Conservation (phyloP, 164 flowering plant species). For the Nymphaea colorata region DNA sequence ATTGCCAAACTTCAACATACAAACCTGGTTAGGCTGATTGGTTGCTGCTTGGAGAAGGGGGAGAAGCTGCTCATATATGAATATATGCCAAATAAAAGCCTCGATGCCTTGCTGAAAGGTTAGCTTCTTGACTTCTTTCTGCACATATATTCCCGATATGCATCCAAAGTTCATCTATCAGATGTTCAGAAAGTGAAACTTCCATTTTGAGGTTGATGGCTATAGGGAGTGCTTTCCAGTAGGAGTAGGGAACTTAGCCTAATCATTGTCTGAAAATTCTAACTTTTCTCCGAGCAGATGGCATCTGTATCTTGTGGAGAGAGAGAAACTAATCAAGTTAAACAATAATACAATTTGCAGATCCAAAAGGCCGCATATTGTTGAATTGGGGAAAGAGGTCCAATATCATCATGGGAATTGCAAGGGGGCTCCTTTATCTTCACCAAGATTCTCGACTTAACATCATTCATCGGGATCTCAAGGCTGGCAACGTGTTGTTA, state of each 20-base stretch:
- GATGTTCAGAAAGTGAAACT: too few relatives aligned
- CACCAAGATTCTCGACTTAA: neutral
- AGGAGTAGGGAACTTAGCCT: too few relatives aligned
- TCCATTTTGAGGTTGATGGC: too few relatives aligned
- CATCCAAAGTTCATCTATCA: too few relatives aligned
- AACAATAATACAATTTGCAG: neutral
- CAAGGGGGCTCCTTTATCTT: neutral
- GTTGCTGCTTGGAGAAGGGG: slow-evolving; percentile 5
- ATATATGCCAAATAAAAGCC: slow-evolving; percentile 9
- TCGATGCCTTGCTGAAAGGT: slow-evolving; percentile 1
- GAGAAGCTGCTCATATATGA: slow-evolving; percentile 7
- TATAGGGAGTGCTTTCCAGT: too few relatives aligned
- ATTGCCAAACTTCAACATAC: slow-evolving; percentile 9
- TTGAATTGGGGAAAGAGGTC: neutral
- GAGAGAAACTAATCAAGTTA: neutral
- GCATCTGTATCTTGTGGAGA: too few relatives aligned
- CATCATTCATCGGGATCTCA: neutral
- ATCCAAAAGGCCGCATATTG: neutral
- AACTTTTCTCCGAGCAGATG: too few relatives aligned
- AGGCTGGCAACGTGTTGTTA: neutral
- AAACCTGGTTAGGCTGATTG: slow-evolving; percentile 7
- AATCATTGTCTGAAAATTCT: too few relatives aligned
- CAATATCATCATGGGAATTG: neutral
- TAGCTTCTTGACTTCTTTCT: neutral
- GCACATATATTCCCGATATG: too few relatives aligned